Base-by-base conservation (phyloP, 2,329 filamentous ascomycete species). In the Colletotrichum sp. region DNA sequence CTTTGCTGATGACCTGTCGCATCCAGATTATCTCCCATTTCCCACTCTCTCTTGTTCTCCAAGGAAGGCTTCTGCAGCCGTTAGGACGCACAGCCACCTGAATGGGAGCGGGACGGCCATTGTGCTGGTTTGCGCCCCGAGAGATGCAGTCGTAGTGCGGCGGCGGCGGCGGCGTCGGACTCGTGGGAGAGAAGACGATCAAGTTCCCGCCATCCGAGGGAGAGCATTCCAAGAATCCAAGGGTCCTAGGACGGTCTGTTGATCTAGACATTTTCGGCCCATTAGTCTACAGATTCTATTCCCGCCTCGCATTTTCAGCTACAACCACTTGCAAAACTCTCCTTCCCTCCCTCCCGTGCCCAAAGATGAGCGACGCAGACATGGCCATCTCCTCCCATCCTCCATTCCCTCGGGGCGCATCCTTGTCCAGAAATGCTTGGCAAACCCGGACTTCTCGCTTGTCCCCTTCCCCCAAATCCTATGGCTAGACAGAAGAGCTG, bases 401-500 rank as follows among this genome's bases (percentile, higher is more conserved):
- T 30, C 62, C 32, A 61, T 36, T 56, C 70, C 70, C 61, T 72
- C 69, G 52, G 56, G 56, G 32, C 66, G 36, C 67, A 71, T 36
- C 71, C 67, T 71, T 65, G 67, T 18, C 66, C n/a, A 24, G 24
- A 34, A 26, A 55, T 43, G 26, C 61, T 71, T 71, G 72, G 67
- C 72, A 72, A 26, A 59, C 34, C 55, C 21, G 36, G n/a, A 26
- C 66, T 61, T 48, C 55, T 26, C 32, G 16, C 28, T 48, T 48
- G 43, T 21, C 43, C 43, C 13, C 5, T 48, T 6, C 43, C 43
- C 38, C 43, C 43, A n/a, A 21, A 48, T 48, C 5, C 43, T 10
- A 48, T 48, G 43, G 0, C 43, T 2, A 21, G 43, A 48, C 0
- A 10, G 43, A 48, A 48, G 43, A 48, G n/a, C 43, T 48, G 43